Conservation (phyloP, 2,329 filamentous ascomycete genomes). For the Berkeleyomyces rouxiae region DNA sequence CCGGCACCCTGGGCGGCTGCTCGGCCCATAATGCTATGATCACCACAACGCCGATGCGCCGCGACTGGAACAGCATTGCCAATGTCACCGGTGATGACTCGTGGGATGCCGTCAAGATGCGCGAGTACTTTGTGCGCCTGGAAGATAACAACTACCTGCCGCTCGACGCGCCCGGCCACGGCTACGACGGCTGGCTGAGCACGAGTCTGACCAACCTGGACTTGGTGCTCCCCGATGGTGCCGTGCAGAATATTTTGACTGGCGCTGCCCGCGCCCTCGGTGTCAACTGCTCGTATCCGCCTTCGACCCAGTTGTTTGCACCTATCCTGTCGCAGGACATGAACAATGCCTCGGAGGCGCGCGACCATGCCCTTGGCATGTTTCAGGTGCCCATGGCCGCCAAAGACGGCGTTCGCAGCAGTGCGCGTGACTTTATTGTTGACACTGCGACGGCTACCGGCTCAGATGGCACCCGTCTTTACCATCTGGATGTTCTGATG, state of each 20-base stretch:
- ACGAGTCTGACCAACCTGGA: constrained; percentile 15
- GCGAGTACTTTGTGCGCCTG: constrained; percentile 25
- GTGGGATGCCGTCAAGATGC: constrained; percentile 27
- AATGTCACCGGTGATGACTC: constrained; percentile 26
- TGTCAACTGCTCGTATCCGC: constrained; percentile 14
- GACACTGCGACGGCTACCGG: constrained; percentile 16
- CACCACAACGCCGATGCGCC: constrained; percentile 20
- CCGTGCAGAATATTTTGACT: constrained; percentile 19
- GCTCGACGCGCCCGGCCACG: constrained; percentile 24
- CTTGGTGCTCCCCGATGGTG: constrained; percentile 19
- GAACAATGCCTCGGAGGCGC: constrained; percentile 17
- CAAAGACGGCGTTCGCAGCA: constrained; percentile 33
- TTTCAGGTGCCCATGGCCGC: constrained; percentile 44
- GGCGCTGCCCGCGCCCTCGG: constrained; percentile 19
- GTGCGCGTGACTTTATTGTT: constrained; percentile 39
- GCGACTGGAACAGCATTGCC: constrained; percentile 24
- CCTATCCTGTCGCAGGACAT: constrained; percentile 19
- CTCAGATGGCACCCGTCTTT: constrained; percentile 19
- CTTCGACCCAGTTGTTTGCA: constrained; percentile 17
- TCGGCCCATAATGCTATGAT: constrained; percentile 21
- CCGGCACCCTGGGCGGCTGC: constrained; percentile 24
- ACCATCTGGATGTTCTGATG: constrained; percentile 16
- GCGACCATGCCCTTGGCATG: constrained; percentile 20
- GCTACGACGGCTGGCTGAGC: constrained; percentile 26
- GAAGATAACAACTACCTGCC: constrained; percentile 28